Evolutionary conservation across 2,329 filamentous ascomycete genomes (phyloP), one percentile per base, ranked within the genome.

Genomic region (Colletotrichum spinosum): DNA sequence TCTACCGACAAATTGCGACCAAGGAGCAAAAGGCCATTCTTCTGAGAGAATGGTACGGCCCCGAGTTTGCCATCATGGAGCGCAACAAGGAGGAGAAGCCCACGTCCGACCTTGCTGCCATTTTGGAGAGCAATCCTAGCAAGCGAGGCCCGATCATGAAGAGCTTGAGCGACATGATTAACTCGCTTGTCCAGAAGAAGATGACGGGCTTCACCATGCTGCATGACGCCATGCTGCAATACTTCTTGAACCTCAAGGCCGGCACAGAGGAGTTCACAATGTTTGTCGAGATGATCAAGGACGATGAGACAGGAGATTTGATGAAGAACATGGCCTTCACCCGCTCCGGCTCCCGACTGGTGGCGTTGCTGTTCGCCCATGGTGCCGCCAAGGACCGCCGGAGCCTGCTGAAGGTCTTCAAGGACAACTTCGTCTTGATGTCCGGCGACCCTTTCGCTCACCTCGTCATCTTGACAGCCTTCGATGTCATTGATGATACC

Each of bases 151-250:
- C 93, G 1, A 94, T 97, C 69, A 92, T 98, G 90, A 91, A 91
- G 75, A 92, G 92, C 74, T 83, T 98, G 59, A 86, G 90, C 69
- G 91, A 93, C 70, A 87, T 97, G 80, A 96, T 97, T 83, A 97
- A 97, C 79, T 89, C 91, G 68, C 86, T 99, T 46, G 87, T 98
- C 52, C 94, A 99, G 80, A 99, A 99, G 87, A 96, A 96, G 80
- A 90, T 96, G 80, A 97, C 93, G 1, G 95, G 93, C 9, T 98
- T 99, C 80, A 98, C 95, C 2, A 97, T 99, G 86, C 87, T 99
- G 17, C 97, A 99, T 78, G 96, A 98, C 73, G 96, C 96, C 54
- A 97, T 99, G 94, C 84, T 97, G 65, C 95, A 99, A 76, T 99
- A 97, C 79, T 97, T 95, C 79, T 81, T 93, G 57, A 95, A 92